Evolutionary conservation across 441 rosid genomes (phyloP), one percentile per base, ranked within the genome.

Genomic region (Adansonia grandidieri): DNA sequence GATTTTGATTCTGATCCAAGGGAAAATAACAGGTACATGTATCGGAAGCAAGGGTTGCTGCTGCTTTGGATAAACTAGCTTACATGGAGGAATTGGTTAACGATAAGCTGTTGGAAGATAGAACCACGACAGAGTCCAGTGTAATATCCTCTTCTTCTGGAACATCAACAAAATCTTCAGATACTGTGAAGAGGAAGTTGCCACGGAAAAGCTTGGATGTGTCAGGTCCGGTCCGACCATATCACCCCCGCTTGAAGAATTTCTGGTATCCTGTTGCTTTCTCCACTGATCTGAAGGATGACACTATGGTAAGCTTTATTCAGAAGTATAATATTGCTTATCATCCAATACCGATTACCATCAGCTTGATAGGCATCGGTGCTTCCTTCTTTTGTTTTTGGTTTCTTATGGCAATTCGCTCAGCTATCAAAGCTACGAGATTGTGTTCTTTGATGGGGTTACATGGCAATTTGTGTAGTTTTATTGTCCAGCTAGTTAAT

Each of bases 261-360:
- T 96, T 96, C 84, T 96, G 99, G 99, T 96, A 91, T 77, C 99
- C 99, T 0, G 90, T 92, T 64, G 95, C 97, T 53, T 96, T 96
- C 86, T 85, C 99, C 45, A 62, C 84, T 0, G 97, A 93, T 83
- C 89, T 96, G 62, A 93, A 96, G 87, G 89, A 90, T 74, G 97
- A 92, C 66, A 96, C 95, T 0, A 91, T 96, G 98, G 99, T 93
- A 86, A 88, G 83, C 74, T 71, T n/a, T 17, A n/a, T 15, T 17
- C 58, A 5, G n/a, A 54, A 64, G 1, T 50, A 50, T 65, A 19
- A 50, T 44, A 37, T 50, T 64, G 7, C 28, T 53, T 53, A 53
- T 24, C 40, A 24, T 53, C 28, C n/a, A 32, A 50, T 51, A 28
- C 60, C 1, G 2, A 24, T 24, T 24, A 24, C 28, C 28, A n/a